These are phyloP conservation scores for Hylodesmum podocarpum DNA, from an alignment of 306 rosid species.

Conservation along the genomic window DNA sequence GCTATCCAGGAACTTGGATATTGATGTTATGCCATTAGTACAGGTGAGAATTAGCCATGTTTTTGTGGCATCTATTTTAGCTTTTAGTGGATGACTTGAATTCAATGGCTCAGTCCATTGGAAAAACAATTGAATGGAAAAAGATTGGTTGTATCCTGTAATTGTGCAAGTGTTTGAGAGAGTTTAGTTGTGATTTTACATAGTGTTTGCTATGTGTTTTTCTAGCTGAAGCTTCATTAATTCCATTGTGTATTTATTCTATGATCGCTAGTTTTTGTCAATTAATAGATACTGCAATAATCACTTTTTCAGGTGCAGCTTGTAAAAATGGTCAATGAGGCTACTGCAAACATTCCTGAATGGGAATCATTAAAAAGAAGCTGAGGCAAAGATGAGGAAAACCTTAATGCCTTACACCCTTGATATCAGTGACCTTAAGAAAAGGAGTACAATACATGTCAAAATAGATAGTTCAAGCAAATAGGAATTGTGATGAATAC, in stretches of 20 bases:
- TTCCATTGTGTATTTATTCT: neutral
- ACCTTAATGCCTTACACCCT: neutral
- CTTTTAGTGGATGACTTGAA: neutral
- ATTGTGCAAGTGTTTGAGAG: neutral
- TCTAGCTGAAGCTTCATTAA: neutral
- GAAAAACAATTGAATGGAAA: neutral
- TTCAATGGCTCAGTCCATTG: neutral
- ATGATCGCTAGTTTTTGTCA: neutral
- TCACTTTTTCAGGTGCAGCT: constrained; percentile 60
- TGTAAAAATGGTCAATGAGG: constrained; percentile 83
- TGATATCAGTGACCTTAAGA: constrained; percentile 4
- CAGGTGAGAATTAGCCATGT: neutral
- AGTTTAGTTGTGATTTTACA: neutral
- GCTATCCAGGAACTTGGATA: neutral
- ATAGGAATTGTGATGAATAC: constrained; percentile 34
- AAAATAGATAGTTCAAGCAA: constrained; percentile 29
- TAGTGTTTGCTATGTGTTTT: neutral
- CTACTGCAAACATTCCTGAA: constrained; percentile 66
- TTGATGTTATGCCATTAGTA: neutral
- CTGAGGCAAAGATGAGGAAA: constrained; percentile 23
- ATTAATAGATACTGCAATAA: constrained; percentile 14
- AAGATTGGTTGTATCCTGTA: neutral
- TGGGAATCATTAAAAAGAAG: constrained; percentile 56
- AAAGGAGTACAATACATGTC: constrained; percentile 25
- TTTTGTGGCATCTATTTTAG: neutral